Evolutionary conservation across 352 stramenopile genomes (phyloP).

Genomic region (Plasmopara viticola): DNA sequence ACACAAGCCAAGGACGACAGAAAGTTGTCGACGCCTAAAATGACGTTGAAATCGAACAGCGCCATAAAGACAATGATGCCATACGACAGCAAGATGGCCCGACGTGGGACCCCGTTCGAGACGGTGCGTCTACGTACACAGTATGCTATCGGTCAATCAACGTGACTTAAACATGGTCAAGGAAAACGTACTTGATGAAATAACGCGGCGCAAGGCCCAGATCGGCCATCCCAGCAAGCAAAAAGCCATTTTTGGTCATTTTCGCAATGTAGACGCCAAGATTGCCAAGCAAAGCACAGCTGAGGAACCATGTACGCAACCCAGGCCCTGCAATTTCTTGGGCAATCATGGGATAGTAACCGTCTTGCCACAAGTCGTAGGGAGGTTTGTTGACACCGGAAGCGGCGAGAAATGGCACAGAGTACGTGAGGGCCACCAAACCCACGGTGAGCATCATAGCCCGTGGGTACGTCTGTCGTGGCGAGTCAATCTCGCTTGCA

Average conservation of each 20-base stretch:
- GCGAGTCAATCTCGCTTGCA: constrained; percentile 87
- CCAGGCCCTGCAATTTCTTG: constrained; percentile 76
- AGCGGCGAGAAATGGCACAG: constrained; percentile 87
- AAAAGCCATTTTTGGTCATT: constrained; percentile 91
- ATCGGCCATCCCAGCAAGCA: constrained; percentile 84
- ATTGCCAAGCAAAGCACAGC: constrained; percentile 86
- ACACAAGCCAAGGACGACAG: constrained; percentile 87
- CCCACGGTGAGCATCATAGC: constrained; percentile 84
- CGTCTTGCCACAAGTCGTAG: constrained; percentile 87
- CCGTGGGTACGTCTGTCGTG: constrained; percentile 70
- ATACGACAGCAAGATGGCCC: constrained; percentile 81
- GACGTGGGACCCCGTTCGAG: constrained; percentile 48
- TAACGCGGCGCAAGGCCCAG: constrained; percentile 81
- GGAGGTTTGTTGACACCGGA: constrained; percentile 78
- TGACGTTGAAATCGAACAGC: constrained; percentile 84
- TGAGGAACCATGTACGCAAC: constrained; percentile 87
- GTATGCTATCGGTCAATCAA: constrained; percentile 11
- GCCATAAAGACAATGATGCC: constrained; percentile 84
- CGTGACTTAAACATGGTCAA: constrained; percentile 1
- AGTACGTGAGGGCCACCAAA: constrained; percentile 83
- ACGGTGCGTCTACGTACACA: constrained; percentile 34
- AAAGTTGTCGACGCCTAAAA: constrained; percentile 91
- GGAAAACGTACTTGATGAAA: constrained; percentile 70
- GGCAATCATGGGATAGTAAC: constrained; percentile 86
- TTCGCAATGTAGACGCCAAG: constrained; percentile 93